Percentiles rank a stretch among this genome's conserved stretches.
These are phyloP conservation scores for Colletotrichum tamarilloi DNA, from an alignment of 2,329 filamentous ascomycete species.

Conservation along the genomic window DNA sequence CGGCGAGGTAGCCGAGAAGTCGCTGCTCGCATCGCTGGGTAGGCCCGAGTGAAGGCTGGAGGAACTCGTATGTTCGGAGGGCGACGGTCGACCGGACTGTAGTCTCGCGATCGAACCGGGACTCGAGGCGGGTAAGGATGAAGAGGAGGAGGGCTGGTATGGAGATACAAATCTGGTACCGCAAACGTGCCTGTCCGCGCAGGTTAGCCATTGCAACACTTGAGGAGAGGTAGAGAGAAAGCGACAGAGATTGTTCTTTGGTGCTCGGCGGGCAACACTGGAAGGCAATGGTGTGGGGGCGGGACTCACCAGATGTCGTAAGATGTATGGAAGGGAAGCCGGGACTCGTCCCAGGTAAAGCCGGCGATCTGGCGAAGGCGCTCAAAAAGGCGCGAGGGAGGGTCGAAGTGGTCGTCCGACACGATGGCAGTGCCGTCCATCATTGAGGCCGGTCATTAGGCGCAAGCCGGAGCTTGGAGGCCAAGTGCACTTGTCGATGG, in stretches of 20 bases:
- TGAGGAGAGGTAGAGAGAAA: background rate
- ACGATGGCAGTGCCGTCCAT: conserved; percentile 64
- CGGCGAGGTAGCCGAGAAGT: conserved; percentile 50
- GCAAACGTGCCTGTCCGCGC: conserved; percentile 68
- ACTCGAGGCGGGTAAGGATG: conserved; percentile 54
- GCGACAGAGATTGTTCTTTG: background rate
- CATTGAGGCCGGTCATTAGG: conserved; percentile 44
- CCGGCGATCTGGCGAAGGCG: conserved; percentile 78
- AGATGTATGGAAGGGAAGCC: conserved; percentile 69
- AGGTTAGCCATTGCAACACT: conserved; percentile 25
- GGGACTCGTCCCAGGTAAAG: conserved; percentile 80
- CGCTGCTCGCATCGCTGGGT: conserved; percentile 52
- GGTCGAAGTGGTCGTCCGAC: conserved; percentile 68
- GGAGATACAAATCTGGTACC: conserved; percentile 70
- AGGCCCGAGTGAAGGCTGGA: conserved; percentile 44
- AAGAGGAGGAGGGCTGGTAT: conserved; percentile 58
- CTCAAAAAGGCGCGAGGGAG: conserved; percentile 77
- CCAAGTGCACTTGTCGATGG: conserved; percentile 36
- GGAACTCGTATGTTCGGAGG: conserved; percentile 52
- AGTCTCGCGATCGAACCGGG: conserved; percentile 56
- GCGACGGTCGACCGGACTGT: conserved; percentile 55
- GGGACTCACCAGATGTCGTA: conserved; percentile 85
- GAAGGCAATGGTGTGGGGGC: conserved; percentile 3
- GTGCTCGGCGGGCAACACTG: background rate
- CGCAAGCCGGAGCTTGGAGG: conserved; percentile 32